Base-by-base conservation (phyloP, 257 asterid species). In the Gynochthodes officinalis region DNA sequence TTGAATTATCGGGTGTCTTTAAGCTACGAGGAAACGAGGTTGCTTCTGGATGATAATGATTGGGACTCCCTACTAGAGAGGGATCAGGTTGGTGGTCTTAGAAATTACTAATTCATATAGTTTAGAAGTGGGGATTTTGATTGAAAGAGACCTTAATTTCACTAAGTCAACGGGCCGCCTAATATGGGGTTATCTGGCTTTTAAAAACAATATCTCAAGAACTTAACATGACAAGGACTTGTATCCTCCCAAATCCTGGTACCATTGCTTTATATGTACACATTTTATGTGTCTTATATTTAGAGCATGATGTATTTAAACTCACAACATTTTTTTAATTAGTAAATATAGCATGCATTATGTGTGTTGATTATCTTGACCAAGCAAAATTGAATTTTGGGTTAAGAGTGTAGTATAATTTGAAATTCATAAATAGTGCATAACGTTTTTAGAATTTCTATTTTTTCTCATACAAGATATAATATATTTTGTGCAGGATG, bases 1-100 rank as follows among this genome's bases (percentile, higher is more conserved):
- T 84, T 94, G 89, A 94, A 91, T 54, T 94, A 94, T 73, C 83
- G 98, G 63, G 90, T 91, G 43, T 83, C 96, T 21, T 81, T 91
- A 84, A 91, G 92, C 77, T 94, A 94, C 25, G 89, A 94, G 33
- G 95, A 91, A 70, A 86, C 98, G 11, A 88, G 82, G 66, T 42
- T 75, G 50, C 72, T 89, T 18, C 58, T 94, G 64, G 97, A 89
- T 85, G 95, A 84, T 46, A 91, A 91, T 69, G 84, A 91, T 60
- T 94, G 96, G 97, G 90, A 91, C 77, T 81, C 97, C 49, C 93
- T 94, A 49, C 77, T 94, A 39, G 79, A 86, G 63, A 94, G 83
- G 73, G 98, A 94, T 83, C 98, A 94, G 98, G 98, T 93, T 62
- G 61, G 86, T 74, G 32, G 10, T 28, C 15, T 0, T 6, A 32